Conservation (phyloP, 78 protist species). For the Dictyostelium brefeldianum region DNA sequence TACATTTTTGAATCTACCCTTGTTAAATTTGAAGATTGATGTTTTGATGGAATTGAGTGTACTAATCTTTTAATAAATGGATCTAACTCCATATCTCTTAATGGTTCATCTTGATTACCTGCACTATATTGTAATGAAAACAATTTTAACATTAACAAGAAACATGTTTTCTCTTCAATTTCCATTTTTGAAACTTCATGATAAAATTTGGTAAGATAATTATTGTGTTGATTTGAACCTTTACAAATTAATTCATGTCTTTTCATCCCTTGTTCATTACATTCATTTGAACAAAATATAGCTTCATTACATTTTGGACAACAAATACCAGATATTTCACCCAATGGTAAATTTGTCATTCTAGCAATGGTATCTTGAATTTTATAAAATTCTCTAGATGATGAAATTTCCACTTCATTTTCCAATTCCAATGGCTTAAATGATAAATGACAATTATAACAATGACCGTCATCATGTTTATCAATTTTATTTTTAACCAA, state of each 20-base stretch:
- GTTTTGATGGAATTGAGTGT: background rate
- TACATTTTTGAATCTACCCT: background rate
- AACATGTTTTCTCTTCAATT: background rate
- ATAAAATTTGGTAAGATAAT: background rate
- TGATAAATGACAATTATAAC: constrained; percentile 57
- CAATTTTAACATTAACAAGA: constrained; percentile 5
- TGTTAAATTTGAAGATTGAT: background rate
- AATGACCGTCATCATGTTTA: constrained; percentile 39
- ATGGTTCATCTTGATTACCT: constrained; percentile 27
- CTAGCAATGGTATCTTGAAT: constrained; percentile 25
- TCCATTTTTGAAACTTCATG: background rate
- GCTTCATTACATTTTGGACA: constrained; percentile 46
- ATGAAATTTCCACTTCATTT: constrained; percentile 2
- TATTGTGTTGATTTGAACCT: background rate
- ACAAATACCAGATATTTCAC: background rate
- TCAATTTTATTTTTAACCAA: background rate
- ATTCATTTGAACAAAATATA: constrained; percentile 21
- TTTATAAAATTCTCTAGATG: constrained; percentile 39
- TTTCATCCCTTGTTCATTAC: background rate
- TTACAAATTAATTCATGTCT: constrained; percentile 6
- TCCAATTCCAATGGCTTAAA: constrained; percentile 35
- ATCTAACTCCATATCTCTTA: constrained; percentile 40
- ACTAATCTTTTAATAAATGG: constrained; percentile 16
- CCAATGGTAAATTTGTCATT: constrained; percentile 59
- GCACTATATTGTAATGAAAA: constrained; percentile 20